Base-by-base conservation (phyloP, 1,139 yeast species). In the Saccharomyces hybrid region DNA sequence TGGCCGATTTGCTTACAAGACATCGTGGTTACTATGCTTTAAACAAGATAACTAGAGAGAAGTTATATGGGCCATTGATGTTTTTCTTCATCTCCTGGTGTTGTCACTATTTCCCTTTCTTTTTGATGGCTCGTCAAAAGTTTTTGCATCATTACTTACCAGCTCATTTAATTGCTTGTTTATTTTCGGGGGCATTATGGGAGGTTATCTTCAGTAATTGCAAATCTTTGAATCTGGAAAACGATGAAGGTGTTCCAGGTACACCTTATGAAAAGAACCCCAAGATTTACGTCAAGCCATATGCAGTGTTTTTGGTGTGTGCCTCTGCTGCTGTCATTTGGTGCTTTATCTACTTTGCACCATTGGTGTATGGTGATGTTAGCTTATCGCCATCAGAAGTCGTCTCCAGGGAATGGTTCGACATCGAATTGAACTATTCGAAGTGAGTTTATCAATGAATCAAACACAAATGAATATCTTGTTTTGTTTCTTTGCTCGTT, bases 101-200 rank as follows among this genome's bases (percentile, higher is more conserved):
- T 44, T 80, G 90, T 42, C 98, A 90, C 71, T 90, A 88, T 70
- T 81, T 88, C 69, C 96, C 96, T 59, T 90, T 91, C 77, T 91
- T 80, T 74, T 76, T 90, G 66, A 90, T 90, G 98, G 80, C 82
- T 57, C 86, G 98, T 75, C 97, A 91, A 73, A 86, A 88, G 70
- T 90, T 91, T 74, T 78, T 90, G 70, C 99, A 93, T 70, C 99
- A 93, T 71, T 93, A 93, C 70, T 75, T 93, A 63, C 99, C 99
- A 42, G 99, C 99, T 0, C 99, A 95, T 70, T 76, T 93, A 67
- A 79, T 89, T 59, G 96, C 96, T 7, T 91, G 96, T 0, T 71
- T 90, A 62, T 81, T 91, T 57, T 74, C 93, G 13, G 98, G 95
- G 27, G 91, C 87, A 0, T 74, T 90, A 58, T 77, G 87, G 58